Evolutionary conservation across 2,329 filamentous ascomycete species (phyloP), one percentile per base, ranked within the genome.

Genomic region (Calonectria montana): DNA sequence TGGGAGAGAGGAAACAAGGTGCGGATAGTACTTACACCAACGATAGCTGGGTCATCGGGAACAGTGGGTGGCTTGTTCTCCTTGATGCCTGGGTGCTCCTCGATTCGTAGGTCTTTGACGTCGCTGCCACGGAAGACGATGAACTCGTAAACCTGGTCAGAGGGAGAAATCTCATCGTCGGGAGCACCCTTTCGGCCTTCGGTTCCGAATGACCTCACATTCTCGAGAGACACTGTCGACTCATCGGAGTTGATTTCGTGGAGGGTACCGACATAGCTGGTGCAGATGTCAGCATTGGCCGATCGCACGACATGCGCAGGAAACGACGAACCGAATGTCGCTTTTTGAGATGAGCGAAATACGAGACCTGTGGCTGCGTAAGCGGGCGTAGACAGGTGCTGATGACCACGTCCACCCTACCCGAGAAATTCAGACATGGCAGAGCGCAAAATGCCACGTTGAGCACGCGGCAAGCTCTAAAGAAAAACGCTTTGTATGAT

Each of bases 241-340:
- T 95, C 94, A 84, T 98, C 96, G 74, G 96, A 97, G 85, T 98
- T 98, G 90, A 99, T 99, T 84, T 98, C 94, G 86, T 98, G 95
- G 65, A 99, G 92, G 67, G 94, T 96, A 78, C 97, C 97, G 81
- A 97, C 94, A 87, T 98, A 98, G 86, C 96, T 98, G 81, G 71
- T 73, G 67, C 70, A 68, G 73, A 64, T 74, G 83, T 86, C 75
- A 86, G 84, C 77, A 75, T 75, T 62, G 74, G 66, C 65, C 50
- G 39, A 55, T 48, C 41, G 57, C 55, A 43, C 59, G 29, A 66
- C 71, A 70, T 63, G 70, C 31, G 47, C 21, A 16, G 41, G 71
- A 47, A 70, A 70, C 48, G 74, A 86, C 92, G 82, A 89, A 98
- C 94, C 96, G 94, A 86, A 98, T 98, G 87, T 98, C 95, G 85